Base-by-base conservation (phyloP, 805 yeast genomes). In the Wickerhamomyces canadensis region DNA sequence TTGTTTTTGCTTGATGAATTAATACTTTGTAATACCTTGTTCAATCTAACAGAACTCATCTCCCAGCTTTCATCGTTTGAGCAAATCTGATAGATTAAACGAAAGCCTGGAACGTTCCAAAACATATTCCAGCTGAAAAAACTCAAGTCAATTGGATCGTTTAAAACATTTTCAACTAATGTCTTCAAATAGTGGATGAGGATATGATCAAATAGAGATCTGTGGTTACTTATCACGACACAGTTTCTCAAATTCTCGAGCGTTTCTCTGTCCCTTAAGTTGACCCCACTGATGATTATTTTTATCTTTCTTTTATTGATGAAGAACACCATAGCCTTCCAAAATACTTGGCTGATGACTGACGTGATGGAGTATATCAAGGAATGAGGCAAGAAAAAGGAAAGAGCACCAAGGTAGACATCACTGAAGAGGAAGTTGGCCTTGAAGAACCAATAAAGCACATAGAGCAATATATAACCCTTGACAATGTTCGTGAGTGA, bases 41-140 rank as follows among this genome's bases (percentile, higher is more conserved):
- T 73, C 24, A 77, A 53, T 44, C 70, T 49, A 13, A 35, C 37
- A 8, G 44, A 45, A 6, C 44, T 45, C 31, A 64, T 43, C 10
- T 47, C 74, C 83, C 84, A 77, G 49, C 84, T 85, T 45, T 85
- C 95, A 53, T 84, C 88, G 31, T 74, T 67, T 31, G 68, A 66
- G 9, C 74, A 48, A 24, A 80, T 63, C 38, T 72, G 70, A 35
- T 65, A 54, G 11, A 78, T 44, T 3, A 76, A 55, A 23, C 63
- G 58, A 1, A 77, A 25, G 2, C 72, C 69, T 0, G 95, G 94
- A 0, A 81, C 63, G 17, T 67, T 59, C 77, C 86, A 74, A 3
- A 83, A 49, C 6, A 64, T 54, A 35, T 78, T 81, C 95, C 95
- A 86, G 1, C 80, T 68, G 49, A 84, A 74, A 55, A 79, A 83